A percentile compares a stretch with the other conserved stretches of the same genome.
Evolutionary conservation across 139 green algal genomes (phyloP).

Genomic region (Chlamydomonas eustigma): DNA sequence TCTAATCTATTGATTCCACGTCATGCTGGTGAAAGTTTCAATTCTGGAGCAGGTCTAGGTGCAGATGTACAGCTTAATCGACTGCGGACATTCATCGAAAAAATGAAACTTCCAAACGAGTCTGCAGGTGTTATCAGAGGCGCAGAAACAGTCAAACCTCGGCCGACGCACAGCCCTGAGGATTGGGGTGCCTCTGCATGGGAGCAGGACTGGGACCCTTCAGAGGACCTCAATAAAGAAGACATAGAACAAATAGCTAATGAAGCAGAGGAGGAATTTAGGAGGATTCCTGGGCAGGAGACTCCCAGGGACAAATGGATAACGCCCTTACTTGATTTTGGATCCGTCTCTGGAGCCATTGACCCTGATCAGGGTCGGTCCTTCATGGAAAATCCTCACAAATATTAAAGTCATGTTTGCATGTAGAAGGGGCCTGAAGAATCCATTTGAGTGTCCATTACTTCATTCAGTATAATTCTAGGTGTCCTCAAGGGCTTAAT

Average conservation of each 20-base stretch:
- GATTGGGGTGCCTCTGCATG: conserved; percentile 28
- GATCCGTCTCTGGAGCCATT: conserved; percentile 38
- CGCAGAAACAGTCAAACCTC: not conserved
- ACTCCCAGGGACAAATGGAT: conserved; percentile 59
- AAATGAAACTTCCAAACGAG: no score
- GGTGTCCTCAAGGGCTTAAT: no score
- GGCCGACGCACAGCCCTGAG: not conserved
- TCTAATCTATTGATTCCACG: no score
- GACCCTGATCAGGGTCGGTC: conserved; percentile 52
- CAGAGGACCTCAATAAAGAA: conserved; percentile 26
- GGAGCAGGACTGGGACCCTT: conserved; percentile 54
- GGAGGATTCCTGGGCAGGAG: not conserved
- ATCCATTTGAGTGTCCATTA: no score
- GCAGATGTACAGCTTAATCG: not conserved
- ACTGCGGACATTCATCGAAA: not conserved
- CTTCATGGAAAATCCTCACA: no score
- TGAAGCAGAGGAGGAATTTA: conserved; percentile 17
- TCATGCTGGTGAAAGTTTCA: no score
- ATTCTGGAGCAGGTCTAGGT: no score
- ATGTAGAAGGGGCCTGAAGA: no score
- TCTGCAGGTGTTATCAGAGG: no score
- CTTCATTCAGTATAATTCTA: no score
- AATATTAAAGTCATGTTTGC: no score
- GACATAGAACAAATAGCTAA: conserved; percentile 36
- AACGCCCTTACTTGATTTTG: conserved; percentile 51